Percentiles rank a stretch among this genome's conserved stretches.
Evolutionary conservation across 805 yeast genomes (phyloP).

Genomic region (Wickerhamiella musiphila): DNA sequence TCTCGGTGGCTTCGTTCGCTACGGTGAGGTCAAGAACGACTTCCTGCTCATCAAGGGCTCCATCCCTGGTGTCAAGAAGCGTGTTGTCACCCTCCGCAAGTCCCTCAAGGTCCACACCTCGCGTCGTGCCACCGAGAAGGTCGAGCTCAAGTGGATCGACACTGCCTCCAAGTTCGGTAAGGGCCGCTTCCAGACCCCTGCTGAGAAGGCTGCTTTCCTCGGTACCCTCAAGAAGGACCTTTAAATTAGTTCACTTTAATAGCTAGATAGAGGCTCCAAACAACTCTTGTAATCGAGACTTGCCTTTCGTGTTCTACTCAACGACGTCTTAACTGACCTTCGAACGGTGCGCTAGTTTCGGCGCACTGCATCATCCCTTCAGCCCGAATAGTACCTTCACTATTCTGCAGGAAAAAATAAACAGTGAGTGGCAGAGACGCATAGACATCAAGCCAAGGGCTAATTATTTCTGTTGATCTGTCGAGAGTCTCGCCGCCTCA

Average conservation of each 20-base stretch:
- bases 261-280: conserved; percentile 29
- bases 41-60: conserved; percentile 96
- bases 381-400: too few species aligned
- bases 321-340: too few species aligned
- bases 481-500: too few species aligned
- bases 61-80: conserved; percentile 99
- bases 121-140: conserved; percentile 94
- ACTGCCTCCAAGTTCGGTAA: conserved; percentile 99
- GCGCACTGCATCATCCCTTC: too few species aligned
- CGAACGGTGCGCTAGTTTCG: too few species aligned
- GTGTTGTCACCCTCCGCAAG: conserved; percentile 97
- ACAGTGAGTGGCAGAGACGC: too few species aligned
- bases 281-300: too few species aligned
- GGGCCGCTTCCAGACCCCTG: conserved; percentile 99
- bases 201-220: conserved; percentile 98
- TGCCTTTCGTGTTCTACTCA: too few species aligned
- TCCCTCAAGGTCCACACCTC: conserved; percentile 94
- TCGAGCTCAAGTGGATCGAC: conserved; percentile 97
- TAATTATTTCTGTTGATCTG: too few species aligned
- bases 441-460: too few species aligned
- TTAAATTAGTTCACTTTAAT: conserved; percentile 11
- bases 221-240: conserved; percentile 99
- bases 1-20: conserved; percentile 99
- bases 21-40: conserved; percentile 97
- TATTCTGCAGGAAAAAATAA: too few species aligned